A percentile compares a stretch with the other conserved stretches of the same genome.
phyloP scores from a whole-genome alignment of 768 basidiomycete genomes.

The Kondoa malvinella region DNA sequence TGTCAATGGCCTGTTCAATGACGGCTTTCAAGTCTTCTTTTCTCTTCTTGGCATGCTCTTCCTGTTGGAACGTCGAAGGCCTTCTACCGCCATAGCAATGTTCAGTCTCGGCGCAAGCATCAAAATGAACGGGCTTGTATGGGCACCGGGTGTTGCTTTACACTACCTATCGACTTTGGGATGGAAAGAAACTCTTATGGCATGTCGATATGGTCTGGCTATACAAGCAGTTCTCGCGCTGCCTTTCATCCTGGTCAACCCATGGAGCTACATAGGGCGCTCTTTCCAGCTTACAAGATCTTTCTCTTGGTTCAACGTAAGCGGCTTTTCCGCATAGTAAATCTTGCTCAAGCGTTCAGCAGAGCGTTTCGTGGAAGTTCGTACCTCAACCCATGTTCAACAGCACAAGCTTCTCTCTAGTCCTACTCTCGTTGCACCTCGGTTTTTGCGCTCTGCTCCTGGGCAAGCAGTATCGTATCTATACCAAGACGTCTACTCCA shows the following conservation, averaged over 20 bases:
- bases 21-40: constrained; percentile 3
- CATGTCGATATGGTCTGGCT: not conserved
- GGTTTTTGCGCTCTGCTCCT: not conserved
- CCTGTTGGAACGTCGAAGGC: not conserved
- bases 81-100: not conserved
- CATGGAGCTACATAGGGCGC: not conserved
- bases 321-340: not conserved
- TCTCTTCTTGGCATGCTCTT: not conserved
- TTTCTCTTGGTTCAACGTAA: constrained; percentile 6
- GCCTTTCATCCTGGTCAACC: not conserved
- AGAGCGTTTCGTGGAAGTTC: constrained; percentile 2
- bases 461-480: not conserved
- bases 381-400: not conserved
- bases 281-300: not conserved
- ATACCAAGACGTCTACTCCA: not conserved
- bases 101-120: not conserved
- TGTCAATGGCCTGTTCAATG: constrained; percentile 9
- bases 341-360: not conserved
- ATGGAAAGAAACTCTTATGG: not conserved
- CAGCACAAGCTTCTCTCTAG: not conserved
- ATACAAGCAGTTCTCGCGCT: not conserved
- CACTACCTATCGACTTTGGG: not conserved
- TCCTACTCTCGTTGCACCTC: not conserved
- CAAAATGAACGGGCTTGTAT: constrained; percentile 9
- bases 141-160: not conserved